These are phyloP conservation scores for Microsporum canis DNA, from an alignment of 2,329 filamentous ascomycete genomes.

Conservation along the genomic window DNA sequence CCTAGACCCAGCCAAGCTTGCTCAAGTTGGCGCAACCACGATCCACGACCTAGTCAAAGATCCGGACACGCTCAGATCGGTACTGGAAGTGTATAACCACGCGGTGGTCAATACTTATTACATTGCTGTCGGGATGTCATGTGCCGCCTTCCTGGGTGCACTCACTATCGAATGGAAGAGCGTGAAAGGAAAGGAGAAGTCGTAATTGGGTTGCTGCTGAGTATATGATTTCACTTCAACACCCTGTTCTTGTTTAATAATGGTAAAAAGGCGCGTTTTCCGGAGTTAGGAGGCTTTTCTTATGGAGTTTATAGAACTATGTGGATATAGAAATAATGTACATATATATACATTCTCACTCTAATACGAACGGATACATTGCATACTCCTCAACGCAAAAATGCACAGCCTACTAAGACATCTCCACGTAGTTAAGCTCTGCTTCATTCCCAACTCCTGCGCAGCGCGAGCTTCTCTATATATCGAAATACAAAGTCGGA, in stretches of 20 bases:
- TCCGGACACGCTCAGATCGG: constrained; percentile 16
- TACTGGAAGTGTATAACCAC: constrained; percentile 28
- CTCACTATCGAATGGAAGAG: constrained; percentile 8
- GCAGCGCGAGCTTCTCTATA: no score
- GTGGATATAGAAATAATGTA: background rate
- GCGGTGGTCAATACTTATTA: constrained; percentile 27
- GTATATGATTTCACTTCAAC: background rate
- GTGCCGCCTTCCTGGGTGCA: background rate
- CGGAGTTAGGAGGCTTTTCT: background rate
- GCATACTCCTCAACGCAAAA: no score
- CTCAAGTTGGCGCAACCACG: constrained; percentile 29
- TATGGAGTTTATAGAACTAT: background rate
- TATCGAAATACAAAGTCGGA: no score
- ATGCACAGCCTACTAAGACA: no score
- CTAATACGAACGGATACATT: no score
- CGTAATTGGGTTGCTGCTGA: background rate
- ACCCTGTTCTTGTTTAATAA: background rate
- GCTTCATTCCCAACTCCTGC: no score
- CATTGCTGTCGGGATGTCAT: constrained; percentile 6
- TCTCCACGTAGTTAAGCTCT: no score
- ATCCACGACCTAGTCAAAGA: constrained; percentile 22
- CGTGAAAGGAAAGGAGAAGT: constrained; percentile 2
- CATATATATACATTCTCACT: background rate
- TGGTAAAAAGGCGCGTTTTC: background rate
- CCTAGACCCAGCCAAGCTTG: constrained; percentile 20